phyloP scores from a whole-genome alignment of 2,329 filamentous ascomycete genomes.

The Gnomoniopsis sp. region DNA sequence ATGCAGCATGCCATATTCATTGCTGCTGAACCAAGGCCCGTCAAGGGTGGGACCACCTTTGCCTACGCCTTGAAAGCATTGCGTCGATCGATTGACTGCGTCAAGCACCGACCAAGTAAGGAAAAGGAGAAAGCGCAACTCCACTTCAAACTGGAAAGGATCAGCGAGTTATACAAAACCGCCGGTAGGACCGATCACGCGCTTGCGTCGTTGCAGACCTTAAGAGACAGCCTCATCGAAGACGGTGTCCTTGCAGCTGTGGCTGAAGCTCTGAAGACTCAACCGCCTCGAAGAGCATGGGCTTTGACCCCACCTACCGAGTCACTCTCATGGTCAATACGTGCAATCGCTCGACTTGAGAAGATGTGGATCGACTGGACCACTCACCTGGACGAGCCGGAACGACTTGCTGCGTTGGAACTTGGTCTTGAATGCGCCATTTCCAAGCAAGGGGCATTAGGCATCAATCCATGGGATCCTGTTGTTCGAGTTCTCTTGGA shows the following conservation, averaged over 20 bases:
- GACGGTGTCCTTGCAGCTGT: slow-evolving; percentile 54
- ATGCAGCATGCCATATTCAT: slow-evolving; percentile 43
- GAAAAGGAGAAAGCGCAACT: slow-evolving; percentile 61
- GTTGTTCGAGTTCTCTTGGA: slow-evolving; percentile 45
- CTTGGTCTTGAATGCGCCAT: slow-evolving; percentile 53
- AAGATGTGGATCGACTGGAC: slow-evolving; percentile 55
- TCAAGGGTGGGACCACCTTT: slow-evolving; percentile 21
- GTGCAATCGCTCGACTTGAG: slow-evolving; percentile 57
- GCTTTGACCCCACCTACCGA: slow-evolving; percentile 44
- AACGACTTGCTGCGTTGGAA: slow-evolving; percentile 57
- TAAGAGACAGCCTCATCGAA: slow-evolving; percentile 60
- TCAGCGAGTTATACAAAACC: slow-evolving; percentile 58
- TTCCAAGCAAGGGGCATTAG: slow-evolving; percentile 23
- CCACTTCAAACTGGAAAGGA: slow-evolving; percentile 61
- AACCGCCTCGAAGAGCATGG: slow-evolving; percentile 54
- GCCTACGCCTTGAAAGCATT: slow-evolving; percentile 51
- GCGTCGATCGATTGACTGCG: slow-evolving; percentile 59
- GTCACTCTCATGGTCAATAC: slow-evolving; percentile 56
- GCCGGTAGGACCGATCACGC: slow-evolving; percentile 54
- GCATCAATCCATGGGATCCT: slow-evolving; percentile 38
- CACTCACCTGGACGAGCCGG: slow-evolving; percentile 45
- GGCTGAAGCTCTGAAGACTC: slow-evolving; percentile 43
- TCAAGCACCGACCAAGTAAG: slow-evolving; percentile 48
- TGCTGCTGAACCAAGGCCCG: slow-evolving; percentile 42
- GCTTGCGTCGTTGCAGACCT: slow-evolving; percentile 53